phyloP scores from a whole-genome alignment of 2,329 filamentous ascomycete genomes.

The Aspergillus sp. region DNA sequence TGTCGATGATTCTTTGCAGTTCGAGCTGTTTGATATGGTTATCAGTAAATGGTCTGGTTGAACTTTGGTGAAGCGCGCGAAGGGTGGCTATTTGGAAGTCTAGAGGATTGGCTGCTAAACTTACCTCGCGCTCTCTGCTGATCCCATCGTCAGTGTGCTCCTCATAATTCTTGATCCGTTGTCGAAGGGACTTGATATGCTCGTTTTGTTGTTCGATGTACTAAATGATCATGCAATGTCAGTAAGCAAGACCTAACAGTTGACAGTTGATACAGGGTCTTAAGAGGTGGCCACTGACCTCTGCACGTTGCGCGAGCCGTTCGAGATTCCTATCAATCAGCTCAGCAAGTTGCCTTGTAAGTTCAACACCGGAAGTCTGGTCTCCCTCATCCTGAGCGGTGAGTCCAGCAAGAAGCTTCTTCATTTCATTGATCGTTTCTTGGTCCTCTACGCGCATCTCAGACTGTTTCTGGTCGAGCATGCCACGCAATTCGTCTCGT shows the following conservation, averaged over 20 bases:
- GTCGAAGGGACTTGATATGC: slow-evolving; percentile 35
- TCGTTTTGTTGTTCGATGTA: slow-evolving; percentile 38
- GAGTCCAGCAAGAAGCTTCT: slow-evolving; percentile 33
- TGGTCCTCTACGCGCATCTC: slow-evolving; percentile 35
- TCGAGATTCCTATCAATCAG: slow-evolving; percentile 49
- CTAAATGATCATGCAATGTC: slow-evolving; percentile 16
- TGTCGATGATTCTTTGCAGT: slow-evolving; percentile 33
- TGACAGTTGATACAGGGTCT: neutral
- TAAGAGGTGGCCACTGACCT: slow-evolving; percentile 25
- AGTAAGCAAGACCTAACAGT: slow-evolving; percentile 2
- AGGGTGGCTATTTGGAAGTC: too few relatives aligned
- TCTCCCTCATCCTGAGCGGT: slow-evolving; percentile 27
- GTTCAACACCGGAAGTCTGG: slow-evolving; percentile 25
- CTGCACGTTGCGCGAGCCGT: slow-evolving; percentile 34
- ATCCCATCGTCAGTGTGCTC: slow-evolving; percentile 30
- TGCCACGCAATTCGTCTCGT: slow-evolving; percentile 31
- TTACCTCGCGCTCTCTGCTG: slow-evolving; percentile 34
- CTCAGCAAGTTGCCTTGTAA: slow-evolving; percentile 40
- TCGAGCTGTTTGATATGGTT: slow-evolving; percentile 23
- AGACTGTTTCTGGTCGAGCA: slow-evolving; percentile 32
- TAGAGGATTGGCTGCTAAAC: slow-evolving; percentile 1
- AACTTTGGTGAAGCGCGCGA: too few relatives aligned
- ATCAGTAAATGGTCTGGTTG: too few relatives aligned
- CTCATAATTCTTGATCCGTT: slow-evolving; percentile 34
- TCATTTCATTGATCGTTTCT: slow-evolving; percentile 34